Conservation (phyloP, 306 rosid genomes). For the Carpinus viminea region DNA sequence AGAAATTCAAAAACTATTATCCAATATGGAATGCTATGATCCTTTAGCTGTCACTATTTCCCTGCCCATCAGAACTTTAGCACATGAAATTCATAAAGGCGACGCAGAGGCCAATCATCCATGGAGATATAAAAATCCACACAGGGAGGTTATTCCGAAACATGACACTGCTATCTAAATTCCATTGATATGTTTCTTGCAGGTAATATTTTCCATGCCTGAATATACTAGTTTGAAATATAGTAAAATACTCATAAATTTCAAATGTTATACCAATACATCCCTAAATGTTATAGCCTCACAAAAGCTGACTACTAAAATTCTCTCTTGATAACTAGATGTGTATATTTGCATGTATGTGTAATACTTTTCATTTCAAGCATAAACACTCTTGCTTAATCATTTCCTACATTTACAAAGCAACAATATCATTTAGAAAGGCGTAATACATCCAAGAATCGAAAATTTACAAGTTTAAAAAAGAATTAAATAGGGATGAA, state of each 20-base stretch:
- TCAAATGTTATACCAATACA: not conserved
- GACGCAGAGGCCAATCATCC: not conserved
- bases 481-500: not conserved
- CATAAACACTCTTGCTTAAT: not conserved
- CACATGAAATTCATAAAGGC: not conserved
- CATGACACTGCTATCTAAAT: not conserved
- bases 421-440: not conserved
- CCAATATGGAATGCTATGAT: not conserved
- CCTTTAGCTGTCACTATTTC: no score
- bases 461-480: not conserved
- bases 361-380: not conserved
- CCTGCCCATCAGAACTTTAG: not conserved
- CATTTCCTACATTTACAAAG: not conserved
- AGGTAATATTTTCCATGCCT: not conserved
- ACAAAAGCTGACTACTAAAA: not conserved
- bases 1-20: not conserved
- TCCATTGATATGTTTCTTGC: not conserved
- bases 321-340: not conserved
- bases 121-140: not conserved
- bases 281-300: not conserved
- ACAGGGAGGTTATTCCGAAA: not conserved
- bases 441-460: not conserved
- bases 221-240: not conserved
- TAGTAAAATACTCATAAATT: not conserved
- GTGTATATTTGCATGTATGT: not conserved